Percentiles rank a stretch among this genome's conserved stretches.
phyloP scores from a whole-genome alignment of 306 rosid species.

The Citrullus colocynthis region DNA sequence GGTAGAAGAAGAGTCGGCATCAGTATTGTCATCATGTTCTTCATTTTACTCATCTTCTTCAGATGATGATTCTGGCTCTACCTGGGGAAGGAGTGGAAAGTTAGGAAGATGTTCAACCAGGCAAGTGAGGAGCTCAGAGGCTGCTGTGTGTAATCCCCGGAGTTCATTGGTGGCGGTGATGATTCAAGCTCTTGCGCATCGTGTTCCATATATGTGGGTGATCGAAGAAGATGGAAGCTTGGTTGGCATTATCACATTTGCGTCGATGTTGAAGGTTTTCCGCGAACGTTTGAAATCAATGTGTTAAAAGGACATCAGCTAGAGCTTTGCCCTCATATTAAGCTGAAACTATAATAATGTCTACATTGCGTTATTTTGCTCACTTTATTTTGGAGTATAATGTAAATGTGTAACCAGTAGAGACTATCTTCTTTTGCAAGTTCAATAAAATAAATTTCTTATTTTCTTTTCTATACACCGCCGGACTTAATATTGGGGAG shows the following conservation, averaged over 20 bases:
- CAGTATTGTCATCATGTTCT: conserved; percentile 30
- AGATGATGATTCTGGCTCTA: conserved; percentile 45
- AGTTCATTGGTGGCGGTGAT: conserved; percentile 84
- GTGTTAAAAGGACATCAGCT: conserved; percentile 2
- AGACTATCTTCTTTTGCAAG: not conserved
- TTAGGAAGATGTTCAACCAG: conserved; percentile 39
- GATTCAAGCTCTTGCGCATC: conserved; percentile 73
- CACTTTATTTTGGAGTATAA: not conserved
- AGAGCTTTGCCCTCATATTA: not conserved
- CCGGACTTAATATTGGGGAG: not conserved
- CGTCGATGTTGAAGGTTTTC: conserved; percentile 50
- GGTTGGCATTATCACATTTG: conserved; percentile 55
- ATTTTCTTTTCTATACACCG: too few species aligned
- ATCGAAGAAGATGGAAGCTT: conserved; percentile 59
- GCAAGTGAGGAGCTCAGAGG: conserved; percentile 50
- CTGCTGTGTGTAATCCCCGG: conserved; percentile 57
- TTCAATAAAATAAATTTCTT: not conserved
- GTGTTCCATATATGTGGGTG: conserved; percentile 76
- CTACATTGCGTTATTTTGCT: not conserved
- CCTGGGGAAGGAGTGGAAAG: conserved; percentile 35
- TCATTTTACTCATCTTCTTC: conserved; percentile 51
- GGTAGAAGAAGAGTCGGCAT: conserved; percentile 35
- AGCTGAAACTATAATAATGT: not conserved
- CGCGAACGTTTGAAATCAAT: conserved; percentile 40
- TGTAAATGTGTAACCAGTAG: not conserved